phyloP scores from a whole-genome alignment of 2,329 filamentous ascomycete species.

The Aspergillus fructus region DNA sequence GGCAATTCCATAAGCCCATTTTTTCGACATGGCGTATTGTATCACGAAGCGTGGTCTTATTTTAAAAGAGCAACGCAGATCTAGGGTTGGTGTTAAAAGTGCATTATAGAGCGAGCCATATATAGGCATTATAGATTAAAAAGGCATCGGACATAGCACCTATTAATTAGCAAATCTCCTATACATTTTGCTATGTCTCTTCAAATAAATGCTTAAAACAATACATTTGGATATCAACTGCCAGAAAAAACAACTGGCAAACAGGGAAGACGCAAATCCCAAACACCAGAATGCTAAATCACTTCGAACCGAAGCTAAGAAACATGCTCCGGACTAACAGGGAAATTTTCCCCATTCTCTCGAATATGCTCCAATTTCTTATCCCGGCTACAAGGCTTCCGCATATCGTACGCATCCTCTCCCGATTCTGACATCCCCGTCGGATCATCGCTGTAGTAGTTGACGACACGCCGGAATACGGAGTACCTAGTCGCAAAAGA shows the following conservation, averaged over 20 bases:
- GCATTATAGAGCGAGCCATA: background rate
- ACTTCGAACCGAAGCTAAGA: slow-evolving; percentile 42
- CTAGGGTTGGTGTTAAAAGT: background rate
- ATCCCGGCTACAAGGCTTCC: slow-evolving; percentile 84
- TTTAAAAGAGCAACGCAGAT: background rate
- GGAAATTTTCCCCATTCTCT: slow-evolving; percentile 74
- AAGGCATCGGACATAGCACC: background rate
- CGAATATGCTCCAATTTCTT: slow-evolving; percentile 72
- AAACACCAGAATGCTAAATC: slow-evolving; percentile 17
- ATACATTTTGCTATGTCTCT: background rate
- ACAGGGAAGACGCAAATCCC: slow-evolving; percentile 1
- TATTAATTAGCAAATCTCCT: background rate
- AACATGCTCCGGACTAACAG: slow-evolving; percentile 80
- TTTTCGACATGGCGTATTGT: background rate
- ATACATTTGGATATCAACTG: background rate
- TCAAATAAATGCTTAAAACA: background rate
- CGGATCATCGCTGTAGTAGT: slow-evolving; percentile 89
- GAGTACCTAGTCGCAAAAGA: slow-evolving; percentile 57
- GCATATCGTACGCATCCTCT: slow-evolving; percentile 96
- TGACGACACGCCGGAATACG: slow-evolving; percentile 82
- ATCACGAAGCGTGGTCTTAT: background rate
- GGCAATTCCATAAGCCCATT: background rate
- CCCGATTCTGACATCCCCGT: slow-evolving; percentile 56
- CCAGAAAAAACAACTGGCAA: background rate
- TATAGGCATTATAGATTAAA: background rate